Conservation (phyloP, 2,329 filamentous ascomycete genomes). For the Aspergillus sp. region DNA sequence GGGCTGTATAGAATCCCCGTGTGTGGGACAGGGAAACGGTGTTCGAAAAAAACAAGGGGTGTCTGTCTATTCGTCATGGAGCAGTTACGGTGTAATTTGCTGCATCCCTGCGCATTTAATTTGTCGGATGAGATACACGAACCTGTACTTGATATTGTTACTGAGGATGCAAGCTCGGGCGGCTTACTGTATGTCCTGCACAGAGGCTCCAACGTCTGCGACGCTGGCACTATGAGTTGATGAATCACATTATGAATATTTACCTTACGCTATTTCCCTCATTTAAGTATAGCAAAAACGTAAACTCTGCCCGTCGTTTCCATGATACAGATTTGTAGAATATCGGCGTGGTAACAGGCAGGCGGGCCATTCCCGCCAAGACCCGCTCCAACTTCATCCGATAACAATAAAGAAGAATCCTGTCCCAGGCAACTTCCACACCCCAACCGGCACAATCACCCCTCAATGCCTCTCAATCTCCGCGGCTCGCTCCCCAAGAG, state of each 20-base stretch:
- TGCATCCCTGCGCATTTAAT: background rate
- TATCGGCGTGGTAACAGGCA: background rate
- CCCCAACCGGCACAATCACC: background rate
- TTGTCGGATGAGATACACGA: conserved; percentile 11
- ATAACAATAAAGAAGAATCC: background rate
- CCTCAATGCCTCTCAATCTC: conserved; percentile 41
- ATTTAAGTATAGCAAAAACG: background rate
- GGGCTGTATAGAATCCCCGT: conserved; percentile 13
- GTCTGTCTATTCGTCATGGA: background rate
- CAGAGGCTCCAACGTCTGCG: conserved; percentile 25
- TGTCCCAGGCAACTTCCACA: background rate
- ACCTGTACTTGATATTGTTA: conserved; percentile 20
- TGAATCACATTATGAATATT: conserved; percentile 28
- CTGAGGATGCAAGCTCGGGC: conserved; percentile 16
- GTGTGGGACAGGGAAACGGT: background rate
- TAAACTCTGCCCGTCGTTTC: background rate
- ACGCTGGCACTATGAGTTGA: conserved; percentile 30
- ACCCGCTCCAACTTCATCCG: conserved; percentile 12
- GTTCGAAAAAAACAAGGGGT: background rate
- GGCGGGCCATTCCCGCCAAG: conserved; percentile 14
- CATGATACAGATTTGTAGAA: background rate
- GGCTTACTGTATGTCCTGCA: conserved; percentile 22
- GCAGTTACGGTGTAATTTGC: background rate
- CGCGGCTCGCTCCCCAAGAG: conserved; percentile 36
- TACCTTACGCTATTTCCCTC: background rate